Conservation (phyloP, 23 red algal genomes). For the Gracilaria caudata region DNA sequence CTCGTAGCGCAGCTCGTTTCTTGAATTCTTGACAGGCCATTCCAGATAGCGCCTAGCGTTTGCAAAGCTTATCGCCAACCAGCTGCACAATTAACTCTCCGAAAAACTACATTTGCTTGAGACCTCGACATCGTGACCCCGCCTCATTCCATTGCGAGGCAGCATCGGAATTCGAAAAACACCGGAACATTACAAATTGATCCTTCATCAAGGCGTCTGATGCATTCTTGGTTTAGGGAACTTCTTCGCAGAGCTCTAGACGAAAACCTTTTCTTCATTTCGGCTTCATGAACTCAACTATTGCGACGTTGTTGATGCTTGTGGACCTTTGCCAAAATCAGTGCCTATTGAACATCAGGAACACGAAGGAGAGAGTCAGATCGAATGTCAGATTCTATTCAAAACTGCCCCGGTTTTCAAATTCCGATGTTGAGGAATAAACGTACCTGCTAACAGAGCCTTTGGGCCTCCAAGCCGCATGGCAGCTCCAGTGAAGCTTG, state of each 20-base stretch:
- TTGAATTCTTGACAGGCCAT: too few relatives aligned
- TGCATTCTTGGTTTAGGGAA: neutral
- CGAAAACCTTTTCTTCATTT: neutral
- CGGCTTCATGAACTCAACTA: neutral
- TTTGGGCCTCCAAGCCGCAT: conserved; percentile 78
- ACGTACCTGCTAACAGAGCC: conserved; percentile 69
- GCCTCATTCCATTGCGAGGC: neutral
- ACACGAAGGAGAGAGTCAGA: neutral
- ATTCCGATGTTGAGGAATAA: neutral
- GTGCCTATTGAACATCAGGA: neutral
- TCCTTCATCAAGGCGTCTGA: neutral
- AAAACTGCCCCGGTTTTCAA: neutral
- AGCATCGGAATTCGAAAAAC: neutral
- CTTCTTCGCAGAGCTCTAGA: neutral
- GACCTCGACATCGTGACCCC: neutral
- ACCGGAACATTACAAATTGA: neutral
- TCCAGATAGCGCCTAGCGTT: too few relatives aligned
- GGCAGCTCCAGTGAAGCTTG: conserved; percentile 84
- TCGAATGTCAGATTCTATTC: neutral
- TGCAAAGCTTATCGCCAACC: neutral
- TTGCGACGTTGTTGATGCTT: neutral
- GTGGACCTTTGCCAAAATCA: conserved; percentile 20
- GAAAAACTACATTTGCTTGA: neutral
- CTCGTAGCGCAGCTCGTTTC: too few relatives aligned
- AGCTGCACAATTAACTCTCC: neutral